Percentiles rank a stretch among this genome's conserved stretches.
Conservation (phyloP, 768 basidiomycete genomes). For the Xerocomellus intermedius region DNA sequence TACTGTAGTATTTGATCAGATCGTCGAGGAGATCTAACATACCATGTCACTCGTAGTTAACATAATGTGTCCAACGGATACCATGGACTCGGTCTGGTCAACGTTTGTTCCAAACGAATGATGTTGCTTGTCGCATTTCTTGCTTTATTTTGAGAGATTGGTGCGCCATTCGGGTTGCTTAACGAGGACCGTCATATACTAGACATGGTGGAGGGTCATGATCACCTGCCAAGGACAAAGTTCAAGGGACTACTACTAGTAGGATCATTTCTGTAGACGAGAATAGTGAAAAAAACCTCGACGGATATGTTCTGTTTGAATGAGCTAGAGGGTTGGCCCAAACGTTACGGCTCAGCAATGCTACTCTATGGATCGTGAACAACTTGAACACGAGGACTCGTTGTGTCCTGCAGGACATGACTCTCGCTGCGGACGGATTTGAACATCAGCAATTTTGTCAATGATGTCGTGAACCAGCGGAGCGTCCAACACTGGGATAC, state of each 20-base stretch:
- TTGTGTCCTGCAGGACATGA: not conserved
- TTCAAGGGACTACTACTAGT: too few relatives aligned
- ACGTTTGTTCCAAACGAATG: not conserved
- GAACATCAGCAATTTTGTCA: not conserved
- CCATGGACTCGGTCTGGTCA: not conserved
- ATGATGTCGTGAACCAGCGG: not conserved
- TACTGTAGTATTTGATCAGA: conserved; percentile 32
- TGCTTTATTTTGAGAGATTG: too few relatives aligned
- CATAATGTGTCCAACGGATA: not conserved
- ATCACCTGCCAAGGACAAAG: too few relatives aligned
- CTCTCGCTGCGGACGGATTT: not conserved
- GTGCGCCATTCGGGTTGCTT: too few relatives aligned
- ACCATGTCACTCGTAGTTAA: not conserved
- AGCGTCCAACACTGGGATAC: not conserved
- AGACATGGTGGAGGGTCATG: too few relatives aligned
- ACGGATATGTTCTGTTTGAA: too few relatives aligned
- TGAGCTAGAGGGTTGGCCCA: not conserved
- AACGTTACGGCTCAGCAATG: not conserved
- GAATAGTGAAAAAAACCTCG: too few relatives aligned
- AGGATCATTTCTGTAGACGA: too few relatives aligned
- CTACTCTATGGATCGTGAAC: not conserved
- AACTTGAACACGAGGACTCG: not conserved
- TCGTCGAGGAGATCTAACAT: conserved; percentile 27
- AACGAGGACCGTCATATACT: too few relatives aligned
- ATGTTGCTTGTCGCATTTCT: not conserved